These are phyloP conservation scores for Mycena vulgaris DNA, from an alignment of 768 basidiomycete genomes.

Conservation along the genomic window DNA sequence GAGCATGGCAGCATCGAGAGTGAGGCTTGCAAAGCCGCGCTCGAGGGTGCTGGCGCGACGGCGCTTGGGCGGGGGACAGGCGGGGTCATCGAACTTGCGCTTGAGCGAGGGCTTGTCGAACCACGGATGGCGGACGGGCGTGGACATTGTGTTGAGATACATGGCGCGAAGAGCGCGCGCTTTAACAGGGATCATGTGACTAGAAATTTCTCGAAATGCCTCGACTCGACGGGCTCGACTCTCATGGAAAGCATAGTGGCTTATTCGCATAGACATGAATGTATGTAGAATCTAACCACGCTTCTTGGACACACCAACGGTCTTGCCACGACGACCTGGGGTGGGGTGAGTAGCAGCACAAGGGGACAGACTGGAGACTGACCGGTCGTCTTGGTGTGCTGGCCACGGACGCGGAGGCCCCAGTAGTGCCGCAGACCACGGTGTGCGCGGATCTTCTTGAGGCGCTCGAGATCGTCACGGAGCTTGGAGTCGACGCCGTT, in stretches of 20 bases:
- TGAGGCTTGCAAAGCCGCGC: conserved; percentile 70
- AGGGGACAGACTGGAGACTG: conserved; percentile 43
- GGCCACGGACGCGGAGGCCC: conserved; percentile 96
- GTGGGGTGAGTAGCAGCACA: conserved; percentile 8
- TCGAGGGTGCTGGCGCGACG: conserved; percentile 65
- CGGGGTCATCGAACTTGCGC: conserved; percentile 20
- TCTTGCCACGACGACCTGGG: conserved; percentile 93
- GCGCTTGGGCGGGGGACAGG: conserved; percentile 58
- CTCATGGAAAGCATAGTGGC: conserved; percentile 4
- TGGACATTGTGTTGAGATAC: conserved; percentile 14
- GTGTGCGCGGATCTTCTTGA: conserved; percentile 99
- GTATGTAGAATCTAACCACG: conserved; percentile 57
- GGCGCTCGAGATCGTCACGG: conserved; percentile 96
- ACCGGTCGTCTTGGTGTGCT: conserved; percentile 99
- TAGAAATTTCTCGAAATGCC: conserved; percentile 17
- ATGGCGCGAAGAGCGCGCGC: not conserved
- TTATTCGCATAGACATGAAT: conserved; percentile 17
- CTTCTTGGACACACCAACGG: conserved; percentile 97
- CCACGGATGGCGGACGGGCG: conserved; percentile 34
- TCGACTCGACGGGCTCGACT: not conserved
- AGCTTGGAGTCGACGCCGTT: conserved; percentile 98
- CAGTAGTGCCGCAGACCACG: conserved; percentile 94
- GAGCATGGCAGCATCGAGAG: conserved; percentile 42
- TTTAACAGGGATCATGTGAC: conserved; percentile 14
- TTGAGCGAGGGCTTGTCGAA: conserved; percentile 20